Conservation (phyloP, 352 stramenopile genomes). For the Pythium angustatum region DNA sequence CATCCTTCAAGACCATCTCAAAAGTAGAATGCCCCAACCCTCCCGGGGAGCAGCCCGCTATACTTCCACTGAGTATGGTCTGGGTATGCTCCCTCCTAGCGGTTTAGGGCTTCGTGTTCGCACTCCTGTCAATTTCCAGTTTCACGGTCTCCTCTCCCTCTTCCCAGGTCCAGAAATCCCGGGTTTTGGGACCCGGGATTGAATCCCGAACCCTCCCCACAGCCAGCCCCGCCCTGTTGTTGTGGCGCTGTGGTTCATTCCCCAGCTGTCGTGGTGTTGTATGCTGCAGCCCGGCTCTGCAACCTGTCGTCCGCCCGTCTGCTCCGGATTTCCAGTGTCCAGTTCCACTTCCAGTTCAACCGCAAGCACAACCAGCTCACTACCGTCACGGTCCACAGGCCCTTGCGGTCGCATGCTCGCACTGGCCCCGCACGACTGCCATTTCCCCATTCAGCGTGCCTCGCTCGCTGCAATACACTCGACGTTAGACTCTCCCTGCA, state of each 20-base stretch:
- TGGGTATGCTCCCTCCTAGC: not conserved
- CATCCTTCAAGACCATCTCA: not conserved
- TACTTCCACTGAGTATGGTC: not conserved
- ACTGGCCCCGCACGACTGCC: not conserved
- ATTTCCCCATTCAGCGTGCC: constrained; percentile 26
- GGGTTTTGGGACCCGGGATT: no score
- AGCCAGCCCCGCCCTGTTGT: constrained; percentile 12
- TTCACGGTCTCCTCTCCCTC: not conserved
- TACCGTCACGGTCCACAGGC: not conserved
- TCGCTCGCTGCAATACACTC: constrained; percentile 10
- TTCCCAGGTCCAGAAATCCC: not conserved
- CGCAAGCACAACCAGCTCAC: constrained; percentile 5
- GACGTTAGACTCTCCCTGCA: not conserved
- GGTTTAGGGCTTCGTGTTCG: not conserved
- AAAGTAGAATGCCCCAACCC: not conserved
- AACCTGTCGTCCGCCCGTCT: constrained; percentile 21
- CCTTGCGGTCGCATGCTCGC: not conserved
- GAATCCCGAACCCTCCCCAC: not conserved
- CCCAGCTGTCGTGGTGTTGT: constrained; percentile 13
- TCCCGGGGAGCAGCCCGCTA: not conserved
- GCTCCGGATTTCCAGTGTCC: constrained; percentile 22
- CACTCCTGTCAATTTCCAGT: not conserved
- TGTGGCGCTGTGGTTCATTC: constrained; percentile 1
- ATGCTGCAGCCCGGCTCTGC: not conserved
- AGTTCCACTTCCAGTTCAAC: constrained; percentile 25